Evolutionary conservation across 179 eudicot species (phyloP), one percentile per base, ranked within the genome.

Genomic region (Patellifolia procumbens): DNA sequence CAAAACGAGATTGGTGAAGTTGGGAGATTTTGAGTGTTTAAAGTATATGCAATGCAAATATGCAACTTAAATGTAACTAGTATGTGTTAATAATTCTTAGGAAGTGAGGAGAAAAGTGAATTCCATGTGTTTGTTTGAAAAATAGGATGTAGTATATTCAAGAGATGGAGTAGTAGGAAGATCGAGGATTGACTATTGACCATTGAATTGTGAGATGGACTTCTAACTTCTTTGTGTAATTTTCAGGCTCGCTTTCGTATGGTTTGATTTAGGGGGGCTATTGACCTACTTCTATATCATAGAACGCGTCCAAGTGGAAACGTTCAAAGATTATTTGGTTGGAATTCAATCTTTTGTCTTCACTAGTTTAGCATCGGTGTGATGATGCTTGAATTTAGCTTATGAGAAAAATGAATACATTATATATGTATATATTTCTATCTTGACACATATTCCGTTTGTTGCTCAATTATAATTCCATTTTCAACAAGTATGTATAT

Each of bases 161-260:
- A 45, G 24, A 43, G 3, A 31, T 8, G 51, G 0, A 22, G 28
- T 6, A 39, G 32, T 52, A 43, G 73, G 45, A 76, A 20, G 39
- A 58, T 10, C 1, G 32, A 48, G 8, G 51, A 59, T 69, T 69
- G 62, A 69, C 31, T 42, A 49, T 60, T 77, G 80, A 77, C 80
- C 59, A 43, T 76, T 77, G 75, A 77, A 31, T 59, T 35, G 12
- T 62, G 67, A 29, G 43, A 62, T 64, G 48, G 68, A 64, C 28
- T 65, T 39, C 49, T 39, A 37, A 39, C 70, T 19, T 52, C 7
- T n/a, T 37, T 39, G 49, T 65, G 31, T 37, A 39, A 2, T 19
- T 65, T 65, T 65, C 22, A 20, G 26, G 68, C 28, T 64, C 28
- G 37, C 13, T 64, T 64, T 64, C 49, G 29, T 45, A 43, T 11